Evolutionary conservation across 2,329 filamentous ascomycete genomes (phyloP).

Genomic region (Aspergillus latus): DNA sequence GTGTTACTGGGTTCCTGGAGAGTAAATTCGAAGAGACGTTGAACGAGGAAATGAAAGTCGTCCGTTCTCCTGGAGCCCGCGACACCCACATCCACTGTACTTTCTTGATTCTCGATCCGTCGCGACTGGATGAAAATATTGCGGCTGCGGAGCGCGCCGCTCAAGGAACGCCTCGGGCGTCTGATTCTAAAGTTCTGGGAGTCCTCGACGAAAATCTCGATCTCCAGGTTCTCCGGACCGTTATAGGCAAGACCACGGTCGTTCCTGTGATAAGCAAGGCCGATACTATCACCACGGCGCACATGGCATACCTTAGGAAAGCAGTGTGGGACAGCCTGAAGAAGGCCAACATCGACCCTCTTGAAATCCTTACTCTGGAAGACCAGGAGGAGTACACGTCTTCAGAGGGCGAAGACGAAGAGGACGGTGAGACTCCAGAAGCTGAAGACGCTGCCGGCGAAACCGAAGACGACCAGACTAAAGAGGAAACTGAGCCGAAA

Average conservation of each 20-base stretch:
- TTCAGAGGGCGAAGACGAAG: conserved; percentile 44
- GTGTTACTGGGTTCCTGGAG: conserved; percentile 89
- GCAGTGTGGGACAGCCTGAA: conserved; percentile 87
- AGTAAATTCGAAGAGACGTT: conserved; percentile 99
- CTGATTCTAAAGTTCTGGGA: conserved; percentile 53
- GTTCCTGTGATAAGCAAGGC: conserved; percentile 96
- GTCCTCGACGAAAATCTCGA: conserved; percentile 86
- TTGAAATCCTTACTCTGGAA: conserved; percentile 81
- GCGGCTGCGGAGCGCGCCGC: conserved; percentile 61
- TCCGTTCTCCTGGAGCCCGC: conserved; percentile 85
- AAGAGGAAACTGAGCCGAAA: conserved; percentile 19
- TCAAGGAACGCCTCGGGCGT: conserved; percentile 53
- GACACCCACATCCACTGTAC: conserved; percentile 98
- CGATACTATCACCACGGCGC: conserved; percentile 90
- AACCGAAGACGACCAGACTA: conserved; percentile 31
- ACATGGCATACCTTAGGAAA: conserved; percentile 90
- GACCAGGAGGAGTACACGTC: conserved; percentile 66
- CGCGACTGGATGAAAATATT: conserved; percentile 79
- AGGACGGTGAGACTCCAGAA: conserved; percentile 37
- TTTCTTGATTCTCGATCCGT: conserved; percentile 86
- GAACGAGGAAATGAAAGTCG: conserved; percentile 93
- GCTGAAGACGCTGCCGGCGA: conserved; percentile 22
- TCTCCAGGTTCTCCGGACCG: conserved; percentile 79
- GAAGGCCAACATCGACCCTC: conserved; percentile 78
- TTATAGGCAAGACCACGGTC: conserved; percentile 92